Conservation (phyloP, 116 monocot species). For the Papilionanthe hybrid region DNA sequence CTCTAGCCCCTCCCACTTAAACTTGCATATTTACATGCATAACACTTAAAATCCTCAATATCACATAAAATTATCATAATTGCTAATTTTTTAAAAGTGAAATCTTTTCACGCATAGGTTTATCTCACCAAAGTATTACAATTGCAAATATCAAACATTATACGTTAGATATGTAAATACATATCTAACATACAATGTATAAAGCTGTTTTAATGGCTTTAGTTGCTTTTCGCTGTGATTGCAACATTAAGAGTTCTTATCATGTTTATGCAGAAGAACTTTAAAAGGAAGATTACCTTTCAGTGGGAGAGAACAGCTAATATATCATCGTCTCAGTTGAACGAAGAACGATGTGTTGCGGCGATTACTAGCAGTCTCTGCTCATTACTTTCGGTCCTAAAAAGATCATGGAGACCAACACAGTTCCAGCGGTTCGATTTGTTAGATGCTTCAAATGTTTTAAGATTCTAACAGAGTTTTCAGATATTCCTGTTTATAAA, state of each 20-base stretch:
- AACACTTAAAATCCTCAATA: no score
- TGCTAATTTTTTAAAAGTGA: no score
- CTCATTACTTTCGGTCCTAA: not conserved
- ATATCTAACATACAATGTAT: not conserved
- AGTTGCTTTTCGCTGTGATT: not conserved
- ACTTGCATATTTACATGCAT: no score
- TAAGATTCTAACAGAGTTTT: constrained; percentile 34
- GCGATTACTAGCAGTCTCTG: not conserved
- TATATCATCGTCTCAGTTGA: not conserved
- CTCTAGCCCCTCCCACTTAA: no score
- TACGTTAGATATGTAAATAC: no score
- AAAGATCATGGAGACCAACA: constrained; percentile 23
- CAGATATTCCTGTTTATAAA: constrained; percentile 38
- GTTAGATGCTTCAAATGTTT: constrained; percentile 56
- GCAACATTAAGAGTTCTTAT: not conserved
- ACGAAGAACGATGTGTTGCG: not conserved
- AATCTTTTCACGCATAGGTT: no score
- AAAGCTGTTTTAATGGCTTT: not conserved
- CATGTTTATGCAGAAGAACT: not conserved
- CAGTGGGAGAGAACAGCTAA: not conserved
- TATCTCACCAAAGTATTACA: no score
- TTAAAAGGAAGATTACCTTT: not conserved
- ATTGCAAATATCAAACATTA: no score
- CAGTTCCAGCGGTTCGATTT: constrained; percentile 18
- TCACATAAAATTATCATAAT: no score